Evolutionary conservation across 164 flowering plant species (phyloP), one percentile per base, ranked within the genome.

Genomic region (Chimonanthus praecox): DNA sequence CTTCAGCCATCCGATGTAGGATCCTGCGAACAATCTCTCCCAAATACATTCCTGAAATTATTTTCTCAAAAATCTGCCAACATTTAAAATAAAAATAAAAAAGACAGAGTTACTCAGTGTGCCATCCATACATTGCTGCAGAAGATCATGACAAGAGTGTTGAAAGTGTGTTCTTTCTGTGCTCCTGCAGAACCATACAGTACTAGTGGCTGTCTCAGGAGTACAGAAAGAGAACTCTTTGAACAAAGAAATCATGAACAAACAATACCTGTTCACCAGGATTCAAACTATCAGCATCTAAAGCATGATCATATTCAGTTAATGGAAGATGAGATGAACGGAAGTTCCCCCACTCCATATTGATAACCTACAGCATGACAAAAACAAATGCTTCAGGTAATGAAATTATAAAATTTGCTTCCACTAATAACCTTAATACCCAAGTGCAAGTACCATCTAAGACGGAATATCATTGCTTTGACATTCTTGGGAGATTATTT

Each of bases 331-430:
- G 93, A 16, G 97, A 89, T 20, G 97, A 91, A 49, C 88, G 80
- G 82, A 95, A 92, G 81, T 90, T 95, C 72, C 98, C 99, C 99
- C 99, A 95, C 79, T 95, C 99, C 94, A 89, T 95, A 78, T 95
- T 95, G 77, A 95, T 93, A 47, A 91, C 99, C 99, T 95, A 72
- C 70, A 82, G 16, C n/a, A 64, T 49, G 60, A 72, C 15, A 63
- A 71, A 60, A 47, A 58, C 20, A 21, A 47, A 49, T 70, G 45
- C 60, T 49, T 70, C 8, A 2, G 11, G 60, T n/a, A 16, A 69
- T 50, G n/a, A 51, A 16, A 7, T 44, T 44, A 5, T 44, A 49
- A 49, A 50, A 62, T 1, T 48, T 11, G 21, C 7, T 54, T 58
- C 60, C 60, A 4, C 16, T 54, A 54, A 54, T 54, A 4, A n/a